Base-by-base conservation (phyloP, 2,329 filamentous ascomycete genomes). In the Ceratocystiopsis sp. region DNA sequence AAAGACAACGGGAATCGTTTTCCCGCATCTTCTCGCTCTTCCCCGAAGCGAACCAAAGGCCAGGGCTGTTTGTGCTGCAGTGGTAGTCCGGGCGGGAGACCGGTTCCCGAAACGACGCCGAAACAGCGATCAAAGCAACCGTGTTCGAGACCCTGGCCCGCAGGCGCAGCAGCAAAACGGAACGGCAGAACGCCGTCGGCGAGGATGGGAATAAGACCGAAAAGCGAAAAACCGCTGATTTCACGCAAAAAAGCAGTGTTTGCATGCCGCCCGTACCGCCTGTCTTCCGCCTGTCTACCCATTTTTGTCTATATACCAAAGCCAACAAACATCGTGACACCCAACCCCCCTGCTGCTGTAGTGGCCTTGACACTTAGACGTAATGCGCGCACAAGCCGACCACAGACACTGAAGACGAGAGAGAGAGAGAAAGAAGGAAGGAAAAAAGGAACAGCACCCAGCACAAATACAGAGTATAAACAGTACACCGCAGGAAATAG, bases 61-160 rank as follows among this genome's bases (percentile, higher is more conserved):
- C 10, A 7, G 10, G 25, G 7, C 10, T 29, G 25, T 7, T 29
- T 29, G 25, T 29, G 25, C 25, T 11, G 10, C 7, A 2, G 25
- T 29, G 25, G 25, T 8, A 8, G 25, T 11, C 25, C 9, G 25
- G 25, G 25, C 25, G 25, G 25, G 25, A 29, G 25, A 11, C 25
- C 25, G 10, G 7, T 9, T 29, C 25, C 25, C 25, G 25, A 46
- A 44, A 42, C 42, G 3, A 9, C 15, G 14, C 33, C 46, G 50
- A 52, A 50, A 51, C 49, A 49, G 37, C 48, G 45, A 51, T 52
- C 49, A 50, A 43, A 46, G 46, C 44, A 41, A 45, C 34, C 25
- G 11, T 42, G 46, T 48, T 46, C 46, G 40, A 45, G 38, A 29
- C 44, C 42, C 41, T 41, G 37, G 41, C 8, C n/a, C 0, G n/a